Evolutionary conservation across 495 filamentous ascomycete species (phyloP).

Genomic region (Articulospora tetracladia): DNA sequence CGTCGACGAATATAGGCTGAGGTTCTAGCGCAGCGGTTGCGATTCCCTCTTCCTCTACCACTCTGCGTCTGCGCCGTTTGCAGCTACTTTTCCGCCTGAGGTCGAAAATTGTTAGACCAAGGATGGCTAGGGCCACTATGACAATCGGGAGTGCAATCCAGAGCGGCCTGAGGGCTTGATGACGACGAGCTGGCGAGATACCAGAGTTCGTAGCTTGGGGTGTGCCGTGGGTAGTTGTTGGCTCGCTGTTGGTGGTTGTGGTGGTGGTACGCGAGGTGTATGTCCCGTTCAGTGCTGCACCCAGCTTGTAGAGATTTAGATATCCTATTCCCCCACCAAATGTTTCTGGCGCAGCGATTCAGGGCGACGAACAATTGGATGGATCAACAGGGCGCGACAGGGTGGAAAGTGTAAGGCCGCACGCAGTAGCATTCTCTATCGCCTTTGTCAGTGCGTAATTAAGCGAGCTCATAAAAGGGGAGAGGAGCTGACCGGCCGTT

Average conservation of each 20-base stretch:
- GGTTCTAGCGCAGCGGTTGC: background rate
- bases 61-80: background rate
- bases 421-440: conserved; percentile 14
- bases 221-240: background rate
- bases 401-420: conserved; percentile 4
- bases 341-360: background rate
- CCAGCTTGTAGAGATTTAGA: background rate
- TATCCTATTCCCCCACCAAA: background rate
- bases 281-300: background rate
- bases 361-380: conserved; percentile 1
- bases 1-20: background rate
- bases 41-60: background rate
- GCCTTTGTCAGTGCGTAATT: background rate
- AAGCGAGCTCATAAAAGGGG: background rate
- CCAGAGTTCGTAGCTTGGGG: background rate
- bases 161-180: background rate
- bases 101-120: background rate
- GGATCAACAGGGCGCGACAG: background rate
- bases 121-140: background rate
- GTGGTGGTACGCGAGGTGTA: background rate
- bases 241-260: background rate
- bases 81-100: background rate
- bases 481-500: background rate
- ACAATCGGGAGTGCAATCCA: background rate
- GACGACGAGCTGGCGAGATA: background rate